phyloP scores from a whole-genome alignment of 306 rosid genomes.

The Fagus crenata region DNA sequence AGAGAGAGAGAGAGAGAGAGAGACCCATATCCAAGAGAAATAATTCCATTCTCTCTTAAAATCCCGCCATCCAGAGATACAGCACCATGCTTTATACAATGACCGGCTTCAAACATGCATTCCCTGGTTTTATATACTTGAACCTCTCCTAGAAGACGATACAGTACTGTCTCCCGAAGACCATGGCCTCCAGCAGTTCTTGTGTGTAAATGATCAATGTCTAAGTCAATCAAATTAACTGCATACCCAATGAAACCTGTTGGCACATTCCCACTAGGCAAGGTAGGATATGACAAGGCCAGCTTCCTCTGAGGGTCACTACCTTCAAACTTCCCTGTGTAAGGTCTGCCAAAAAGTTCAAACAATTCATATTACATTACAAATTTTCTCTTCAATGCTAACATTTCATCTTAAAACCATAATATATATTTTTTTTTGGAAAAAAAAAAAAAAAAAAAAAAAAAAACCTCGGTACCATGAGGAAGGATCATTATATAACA shows the following conservation, averaged over 20 bases:
- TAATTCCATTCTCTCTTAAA: constrained; percentile 41
- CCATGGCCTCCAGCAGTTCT: constrained; percentile 47
- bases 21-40: constrained; percentile 57
- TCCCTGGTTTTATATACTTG: constrained; percentile 57
- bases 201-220: constrained; percentile 29
- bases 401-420: background rate
- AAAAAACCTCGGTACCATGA: background rate
- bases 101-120: constrained; percentile 51
- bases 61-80: constrained; percentile 71
- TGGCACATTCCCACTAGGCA: constrained; percentile 39
- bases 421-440: background rate
- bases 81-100: constrained; percentile 54
- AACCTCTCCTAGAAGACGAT: constrained; percentile 50
- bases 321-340: constrained; percentile 18
- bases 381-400: background rate
- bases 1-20: background rate
- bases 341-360: constrained; percentile 46
- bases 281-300: constrained; percentile 35
- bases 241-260: constrained; percentile 61
- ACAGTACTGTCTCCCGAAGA: constrained; percentile 60
- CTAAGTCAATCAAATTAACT: constrained; percentile 61
- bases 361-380: background rate
- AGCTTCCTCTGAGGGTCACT: constrained; percentile 52
- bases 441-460: background rate
- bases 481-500: constrained; percentile 23